phyloP scores from a whole-genome alignment of 202 grass and related monocot genomes.

The Dendrocalamus latiflorus region DNA sequence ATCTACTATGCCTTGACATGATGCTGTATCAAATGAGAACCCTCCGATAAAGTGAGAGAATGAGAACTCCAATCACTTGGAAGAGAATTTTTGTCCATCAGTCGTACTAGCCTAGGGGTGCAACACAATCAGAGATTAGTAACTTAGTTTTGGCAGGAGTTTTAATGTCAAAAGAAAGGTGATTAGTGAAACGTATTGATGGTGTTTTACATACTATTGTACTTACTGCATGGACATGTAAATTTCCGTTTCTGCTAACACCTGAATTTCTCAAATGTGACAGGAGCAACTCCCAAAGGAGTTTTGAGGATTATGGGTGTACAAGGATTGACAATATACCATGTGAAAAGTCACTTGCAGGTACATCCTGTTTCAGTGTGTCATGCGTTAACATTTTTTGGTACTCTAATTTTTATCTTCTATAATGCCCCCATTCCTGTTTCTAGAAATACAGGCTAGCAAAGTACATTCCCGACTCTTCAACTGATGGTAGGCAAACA shows the following conservation, averaged over 20 bases:
- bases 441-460: slow-evolving; percentile 95
- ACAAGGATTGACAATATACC: slow-evolving; percentile 86
- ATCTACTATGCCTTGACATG: too few species aligned
- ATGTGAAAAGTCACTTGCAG: slow-evolving; percentile 99
- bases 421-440: slow-evolving; percentile 4
- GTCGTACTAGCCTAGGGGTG: too few species aligned
- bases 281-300: slow-evolving; percentile 97
- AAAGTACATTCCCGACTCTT: slow-evolving; percentile 86
- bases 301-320: slow-evolving; percentile 91
- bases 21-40: too few species aligned
- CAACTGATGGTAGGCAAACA: slow-evolving; percentile 63
- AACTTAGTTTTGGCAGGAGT: too few species aligned
- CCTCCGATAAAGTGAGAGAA: too few species aligned
- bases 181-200: too few species aligned
- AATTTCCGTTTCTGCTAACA: slow-evolving; percentile 22
- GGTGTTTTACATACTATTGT: neutral
- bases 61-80: too few species aligned
- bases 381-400: neutral
- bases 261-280: slow-evolving; percentile 26
- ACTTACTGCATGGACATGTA: neutral
- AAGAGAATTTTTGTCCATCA: too few species aligned
- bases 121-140: too few species aligned
- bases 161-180: too few species aligned
- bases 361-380: slow-evolving; percentile 39
- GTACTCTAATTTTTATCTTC: slow-evolving; percentile 3